Evolutionary conservation across 2,329 filamentous ascomycete species (phyloP).

Genomic region (Xylaria sp.): DNA sequence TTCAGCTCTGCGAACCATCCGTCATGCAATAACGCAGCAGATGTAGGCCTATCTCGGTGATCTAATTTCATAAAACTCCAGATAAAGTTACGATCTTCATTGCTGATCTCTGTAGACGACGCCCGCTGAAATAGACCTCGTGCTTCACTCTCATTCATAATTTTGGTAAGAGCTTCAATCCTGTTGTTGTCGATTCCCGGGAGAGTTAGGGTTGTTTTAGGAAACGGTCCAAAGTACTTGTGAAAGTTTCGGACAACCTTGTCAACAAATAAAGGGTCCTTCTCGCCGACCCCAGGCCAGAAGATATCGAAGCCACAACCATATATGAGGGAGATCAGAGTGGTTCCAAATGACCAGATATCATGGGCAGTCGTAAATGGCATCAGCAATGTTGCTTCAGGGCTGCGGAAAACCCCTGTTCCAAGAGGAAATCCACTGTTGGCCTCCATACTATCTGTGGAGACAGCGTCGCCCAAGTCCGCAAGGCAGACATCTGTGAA

Average conservation of each 20-base stretch:
- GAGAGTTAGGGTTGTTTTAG: background rate
- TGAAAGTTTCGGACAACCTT: conserved; percentile 1
- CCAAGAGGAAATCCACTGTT: background rate
- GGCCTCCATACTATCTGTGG: conserved; percentile 3
- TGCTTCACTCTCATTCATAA: conserved; percentile 1
- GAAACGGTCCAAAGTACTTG: conserved; percentile 9
- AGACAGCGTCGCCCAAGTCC: background rate
- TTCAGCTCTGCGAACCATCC: conserved; percentile 3
- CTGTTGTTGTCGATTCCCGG: conserved; percentile 1
- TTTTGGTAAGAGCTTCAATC: background rate
- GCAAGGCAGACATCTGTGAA: conserved; percentile 9
- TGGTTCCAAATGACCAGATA: background rate
- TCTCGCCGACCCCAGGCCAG: background rate
- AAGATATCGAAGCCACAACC: conserved; percentile 7
- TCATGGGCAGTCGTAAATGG: conserved; percentile 6
- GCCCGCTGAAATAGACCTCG: conserved; percentile 4
- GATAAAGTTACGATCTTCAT: conserved; percentile 8
- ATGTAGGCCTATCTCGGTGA: conserved; percentile 7
- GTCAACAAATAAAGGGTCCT: background rate
- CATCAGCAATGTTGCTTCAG: conserved; percentile 9
- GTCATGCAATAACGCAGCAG: background rate
- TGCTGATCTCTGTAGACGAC: conserved; percentile 6
- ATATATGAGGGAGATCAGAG: conserved; percentile 7
- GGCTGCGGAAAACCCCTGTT: conserved; percentile 5
- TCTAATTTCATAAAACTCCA: conserved; percentile 4